Conservation (phyloP, 2,329 filamentous ascomycete genomes). For the Aureobasidium sp. region DNA sequence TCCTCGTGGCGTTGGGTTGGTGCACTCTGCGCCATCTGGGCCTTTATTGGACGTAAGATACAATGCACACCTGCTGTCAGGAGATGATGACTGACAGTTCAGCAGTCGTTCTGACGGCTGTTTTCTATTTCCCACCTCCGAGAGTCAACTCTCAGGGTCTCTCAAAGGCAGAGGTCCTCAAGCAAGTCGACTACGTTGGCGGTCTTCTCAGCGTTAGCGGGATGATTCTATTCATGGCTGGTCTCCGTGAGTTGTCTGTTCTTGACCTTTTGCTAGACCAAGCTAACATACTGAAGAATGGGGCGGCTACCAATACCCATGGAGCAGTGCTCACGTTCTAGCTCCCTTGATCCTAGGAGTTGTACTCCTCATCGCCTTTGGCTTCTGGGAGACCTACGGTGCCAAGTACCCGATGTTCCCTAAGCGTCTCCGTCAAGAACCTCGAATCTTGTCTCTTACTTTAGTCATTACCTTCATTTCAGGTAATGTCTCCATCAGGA, state of each 20-base stretch:
- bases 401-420: conserved; percentile 31
- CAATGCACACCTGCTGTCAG: neutral
- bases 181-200: conserved; percentile 45
- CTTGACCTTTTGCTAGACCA: neutral
- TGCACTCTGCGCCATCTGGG: conserved; percentile 47
- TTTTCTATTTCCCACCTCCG: conserved; percentile 50
- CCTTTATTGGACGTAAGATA: conserved; percentile 32
- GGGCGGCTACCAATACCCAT: conserved; percentile 26
- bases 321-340: conserved; percentile 28
- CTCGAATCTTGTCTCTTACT: conserved; percentile 30
- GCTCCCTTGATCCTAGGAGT: conserved; percentile 29
- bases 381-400: conserved; percentile 27
- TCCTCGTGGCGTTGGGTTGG: conserved; percentile 52
- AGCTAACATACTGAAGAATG: conserved; percentile 21
- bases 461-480: conserved; percentile 36
- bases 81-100: conserved; percentile 26
- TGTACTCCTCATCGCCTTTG: conserved; percentile 27
- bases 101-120: conserved; percentile 39
- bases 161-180: conserved; percentile 36
- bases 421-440: conserved; percentile 25
- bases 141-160: conserved; percentile 37
- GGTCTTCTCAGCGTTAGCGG: conserved; percentile 45
- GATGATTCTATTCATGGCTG: conserved; percentile 46
- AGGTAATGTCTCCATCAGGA: no score
- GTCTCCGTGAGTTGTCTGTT: conserved; percentile 24